Percentiles rank a stretch among this genome's conserved stretches.
These are phyloP conservation scores for Rhizopus arrhizus DNA, from an alignment of 371 early-diverging fungal genomes.

Conservation along the genomic window DNA sequence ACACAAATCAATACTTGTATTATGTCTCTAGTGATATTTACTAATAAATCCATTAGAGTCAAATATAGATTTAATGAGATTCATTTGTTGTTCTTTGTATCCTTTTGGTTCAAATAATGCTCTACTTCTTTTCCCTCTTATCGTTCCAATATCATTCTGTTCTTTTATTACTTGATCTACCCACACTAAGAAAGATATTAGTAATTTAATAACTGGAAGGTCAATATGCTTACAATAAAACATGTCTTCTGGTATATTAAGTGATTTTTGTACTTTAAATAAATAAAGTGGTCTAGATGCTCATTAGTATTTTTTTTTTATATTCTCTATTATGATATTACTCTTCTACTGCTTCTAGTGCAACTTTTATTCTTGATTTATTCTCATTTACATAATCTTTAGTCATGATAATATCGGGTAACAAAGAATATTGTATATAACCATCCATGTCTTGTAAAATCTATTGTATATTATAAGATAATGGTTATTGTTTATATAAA, in stretches of 20 bases:
- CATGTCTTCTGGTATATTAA: constrained; percentile 23
- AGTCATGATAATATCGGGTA: constrained; percentile 17
- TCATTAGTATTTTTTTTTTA: neutral
- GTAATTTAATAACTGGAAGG: neutral
- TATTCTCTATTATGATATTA: constrained; percentile 2
- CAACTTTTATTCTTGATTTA: neutral
- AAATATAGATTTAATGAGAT: constrained; percentile 23
- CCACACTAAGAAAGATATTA: constrained; percentile 10
- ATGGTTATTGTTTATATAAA: neutral
- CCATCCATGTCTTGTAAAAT: neutral
- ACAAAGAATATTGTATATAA: constrained; percentile 7
- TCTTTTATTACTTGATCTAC: constrained; percentile 25
- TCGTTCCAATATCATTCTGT: constrained; percentile 1
- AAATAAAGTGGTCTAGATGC: constrained; percentile 9
- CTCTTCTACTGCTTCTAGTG: constrained; percentile 16
- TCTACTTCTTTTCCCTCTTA: constrained; percentile 28
- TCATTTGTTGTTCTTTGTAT: constrained; percentile 22
- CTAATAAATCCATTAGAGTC: constrained; percentile 27
- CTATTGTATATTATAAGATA: neutral
- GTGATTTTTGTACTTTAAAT: constrained; percentile 27
- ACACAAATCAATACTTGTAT: neutral
- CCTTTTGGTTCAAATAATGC: constrained; percentile 25
- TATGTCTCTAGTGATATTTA: constrained; percentile 9
- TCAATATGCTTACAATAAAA: constrained; percentile 22
- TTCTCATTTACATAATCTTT: constrained; percentile 4